These are phyloP conservation scores for Beauveria rudraprayagi DNA, from an alignment of 2,329 filamentous ascomycete species.

Conservation along the genomic window DNA sequence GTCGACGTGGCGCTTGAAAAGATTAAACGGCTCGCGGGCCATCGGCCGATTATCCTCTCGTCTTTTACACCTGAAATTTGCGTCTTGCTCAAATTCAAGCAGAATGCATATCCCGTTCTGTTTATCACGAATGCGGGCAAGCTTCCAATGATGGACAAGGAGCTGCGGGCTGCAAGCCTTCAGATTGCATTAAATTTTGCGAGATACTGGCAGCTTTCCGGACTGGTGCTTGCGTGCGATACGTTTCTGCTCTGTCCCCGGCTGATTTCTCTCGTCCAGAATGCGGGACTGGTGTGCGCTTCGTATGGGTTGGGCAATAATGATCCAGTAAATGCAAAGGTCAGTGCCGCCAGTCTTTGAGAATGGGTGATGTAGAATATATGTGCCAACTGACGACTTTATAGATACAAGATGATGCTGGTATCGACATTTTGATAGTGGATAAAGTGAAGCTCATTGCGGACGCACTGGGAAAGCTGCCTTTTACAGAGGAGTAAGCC, in stretches of 20 bases:
- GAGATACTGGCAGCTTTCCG: slow-evolving; percentile 27
- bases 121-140: slow-evolving; percentile 26
- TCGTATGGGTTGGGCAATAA: slow-evolving; percentile 29
- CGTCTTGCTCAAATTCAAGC: slow-evolving; percentile 25
- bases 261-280: slow-evolving; percentile 26
- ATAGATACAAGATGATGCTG: slow-evolving; percentile 14
- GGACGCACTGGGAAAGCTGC: neutral
- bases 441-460: slow-evolving; percentile 15
- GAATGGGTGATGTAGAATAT: neutral
- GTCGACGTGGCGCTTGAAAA: slow-evolving; percentile 27
- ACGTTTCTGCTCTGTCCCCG: slow-evolving; percentile 27
- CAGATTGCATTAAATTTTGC: slow-evolving; percentile 31
- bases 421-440: slow-evolving; percentile 13
- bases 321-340: slow-evolving; percentile 11
- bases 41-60: slow-evolving; percentile 26
- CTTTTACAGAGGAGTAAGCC: neutral
- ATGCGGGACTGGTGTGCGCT: slow-evolving; percentile 24
- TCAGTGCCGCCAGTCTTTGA: slow-evolving; percentile 1
- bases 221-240: slow-evolving; percentile 29
- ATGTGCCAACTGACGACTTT: neutral
- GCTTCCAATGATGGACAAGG: slow-evolving; percentile 21
- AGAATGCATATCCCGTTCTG: slow-evolving; percentile 24
- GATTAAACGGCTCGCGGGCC: slow-evolving; percentile 18
- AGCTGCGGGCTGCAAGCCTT: slow-evolving; percentile 27
- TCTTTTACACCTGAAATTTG: slow-evolving; percentile 29